A percentile compares a stretch with the other conserved stretches of the same genome.
phyloP scores from a whole-genome alignment of 1,139 yeast genomes.

The Magnusiomyces fungicola region DNA sequence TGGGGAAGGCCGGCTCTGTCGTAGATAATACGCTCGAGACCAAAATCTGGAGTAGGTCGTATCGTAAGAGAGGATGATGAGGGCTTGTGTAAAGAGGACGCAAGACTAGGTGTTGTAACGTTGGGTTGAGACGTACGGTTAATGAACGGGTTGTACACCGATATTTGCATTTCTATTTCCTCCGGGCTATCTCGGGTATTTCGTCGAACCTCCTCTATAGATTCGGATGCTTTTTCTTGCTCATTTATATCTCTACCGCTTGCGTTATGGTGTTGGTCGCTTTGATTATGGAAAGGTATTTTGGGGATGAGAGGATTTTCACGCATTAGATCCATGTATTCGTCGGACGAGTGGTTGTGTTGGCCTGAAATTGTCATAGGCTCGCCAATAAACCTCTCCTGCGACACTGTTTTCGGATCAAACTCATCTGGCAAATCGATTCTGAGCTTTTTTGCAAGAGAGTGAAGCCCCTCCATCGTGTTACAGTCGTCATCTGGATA shows the following conservation, averaged over 20 bases:
- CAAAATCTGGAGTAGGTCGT: conserved; percentile 12
- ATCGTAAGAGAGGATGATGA: background rate
- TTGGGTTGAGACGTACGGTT: background rate
- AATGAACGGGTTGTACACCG: conserved; percentile 1
- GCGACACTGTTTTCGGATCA: conserved; percentile 11
- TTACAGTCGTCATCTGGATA: conserved; percentile 14
- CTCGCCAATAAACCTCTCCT: conserved; percentile 8
- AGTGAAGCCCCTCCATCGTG: conserved; percentile 8
- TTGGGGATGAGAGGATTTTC: background rate
- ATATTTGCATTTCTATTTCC: background rate
- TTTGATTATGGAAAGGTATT: too few species aligned
- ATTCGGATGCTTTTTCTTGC: too few species aligned
- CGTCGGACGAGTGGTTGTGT: too few species aligned
- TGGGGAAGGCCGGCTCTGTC: conserved; percentile 15
- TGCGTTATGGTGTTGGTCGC: too few species aligned
- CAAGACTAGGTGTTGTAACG: background rate
- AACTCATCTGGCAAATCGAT: conserved; percentile 9
- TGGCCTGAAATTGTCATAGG: background rate
- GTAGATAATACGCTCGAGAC: conserved; percentile 14
- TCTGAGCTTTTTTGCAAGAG: conserved; percentile 6
- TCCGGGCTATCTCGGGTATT: too few species aligned
- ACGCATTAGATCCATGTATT: too few species aligned
- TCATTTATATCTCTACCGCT: too few species aligned
- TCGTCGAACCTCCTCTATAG: too few species aligned
- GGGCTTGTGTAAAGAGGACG: background rate